Conservation (phyloP, 23 red algal genomes). For the Chondrus crispus region DNA sequence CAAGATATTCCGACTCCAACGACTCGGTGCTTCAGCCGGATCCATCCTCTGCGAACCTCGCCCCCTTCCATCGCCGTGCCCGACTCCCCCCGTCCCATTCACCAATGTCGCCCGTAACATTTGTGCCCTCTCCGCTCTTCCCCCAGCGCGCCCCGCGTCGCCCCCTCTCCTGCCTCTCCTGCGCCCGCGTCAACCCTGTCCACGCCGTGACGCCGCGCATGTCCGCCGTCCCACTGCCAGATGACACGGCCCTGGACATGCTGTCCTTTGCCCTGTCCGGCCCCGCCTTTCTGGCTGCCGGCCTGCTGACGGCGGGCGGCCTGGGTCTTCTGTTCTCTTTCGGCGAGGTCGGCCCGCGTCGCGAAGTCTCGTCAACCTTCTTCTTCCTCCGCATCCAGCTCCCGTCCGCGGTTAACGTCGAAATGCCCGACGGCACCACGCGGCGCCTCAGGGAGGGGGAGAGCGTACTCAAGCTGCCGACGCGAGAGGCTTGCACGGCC, state of each 20-base stretch:
- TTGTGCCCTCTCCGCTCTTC: too few relatives aligned
- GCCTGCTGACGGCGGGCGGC: conserved; percentile 1
- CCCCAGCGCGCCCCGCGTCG: too few relatives aligned
- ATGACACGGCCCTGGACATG: conserved; percentile 58
- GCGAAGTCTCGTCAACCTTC: background rate
- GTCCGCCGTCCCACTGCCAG: conserved; percentile 18
- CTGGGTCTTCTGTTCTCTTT: conserved; percentile 27
- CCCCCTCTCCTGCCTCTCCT: too few relatives aligned
- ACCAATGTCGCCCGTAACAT: too few relatives aligned
- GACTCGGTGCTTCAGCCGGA: too few relatives aligned
- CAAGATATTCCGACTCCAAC: too few relatives aligned
- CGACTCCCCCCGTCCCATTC: too few relatives aligned
- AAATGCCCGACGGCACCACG: conserved; percentile 24
- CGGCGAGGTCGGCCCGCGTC: conserved; percentile 15
- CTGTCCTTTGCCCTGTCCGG: conserved; percentile 49
- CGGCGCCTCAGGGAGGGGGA: conserved; percentile 13
- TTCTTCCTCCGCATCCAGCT: conserved; percentile 9
- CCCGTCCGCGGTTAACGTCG: background rate
- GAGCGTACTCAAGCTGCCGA: conserved; percentile 6
- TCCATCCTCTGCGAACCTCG: too few relatives aligned
- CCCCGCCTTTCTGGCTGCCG: conserved; percentile 27
- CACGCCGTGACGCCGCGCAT: too few relatives aligned
- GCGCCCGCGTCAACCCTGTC: too few relatives aligned
- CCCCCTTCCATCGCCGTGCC: too few relatives aligned
- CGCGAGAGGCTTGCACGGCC: conserved; percentile 10